Base-by-base conservation (phyloP, 225 moss, liverwort and hornwort genomes). In the Climacium dendroides region DNA sequence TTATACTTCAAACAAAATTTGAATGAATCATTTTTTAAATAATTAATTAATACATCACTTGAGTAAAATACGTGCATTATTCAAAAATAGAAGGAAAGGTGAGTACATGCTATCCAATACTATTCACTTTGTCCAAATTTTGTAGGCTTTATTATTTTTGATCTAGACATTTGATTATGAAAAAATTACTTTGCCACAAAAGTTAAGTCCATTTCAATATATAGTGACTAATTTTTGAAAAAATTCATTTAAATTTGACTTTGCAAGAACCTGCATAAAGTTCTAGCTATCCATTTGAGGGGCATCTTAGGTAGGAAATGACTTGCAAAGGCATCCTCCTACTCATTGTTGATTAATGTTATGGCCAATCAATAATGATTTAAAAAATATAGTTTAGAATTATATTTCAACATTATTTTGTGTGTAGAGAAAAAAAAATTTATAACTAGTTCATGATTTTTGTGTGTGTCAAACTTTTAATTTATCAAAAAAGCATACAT, bases 111-210 rank as follows among this genome's bases (percentile, higher is more conserved):
- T 32, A 0, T 6, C 17, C 8, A 32, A 17, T 17, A 34, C 63
- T 63, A 34, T 4, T 10, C 19, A n/a, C 19, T n/a, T 35, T n/a
- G 20, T 66, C n/a, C 0, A n/a, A 66, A n/a, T 11, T n/a, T 66
- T 66, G 20, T 19, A 3, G 6, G 4, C 1, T 17, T 2, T 6
- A 66, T n/a, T 66, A 20, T 64, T n/a, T 19, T n/a, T 6, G n/a
- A 65, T 19, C 0, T 2, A 1, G 1, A 20, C 6, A n/a, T n/a
- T 66, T 20, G 5, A 65, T 35, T 10, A 1, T n/a, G 3, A n/a
- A 19, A n/a, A 10, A 35, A 10, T n/a, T 19, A 65, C 19, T 35
- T 35, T 65, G 19, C 11, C 4, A 66, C n/a, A 66, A 65, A n/a
- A n/a, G n/a, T n/a, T n/a, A 66, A 66, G 20, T n/a, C 20, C 20